A percentile compares a stretch with the other conserved stretches of the same genome.
Conservation (phyloP, 352 stramenopile genomes). For the Phytophthora cactorum region DNA sequence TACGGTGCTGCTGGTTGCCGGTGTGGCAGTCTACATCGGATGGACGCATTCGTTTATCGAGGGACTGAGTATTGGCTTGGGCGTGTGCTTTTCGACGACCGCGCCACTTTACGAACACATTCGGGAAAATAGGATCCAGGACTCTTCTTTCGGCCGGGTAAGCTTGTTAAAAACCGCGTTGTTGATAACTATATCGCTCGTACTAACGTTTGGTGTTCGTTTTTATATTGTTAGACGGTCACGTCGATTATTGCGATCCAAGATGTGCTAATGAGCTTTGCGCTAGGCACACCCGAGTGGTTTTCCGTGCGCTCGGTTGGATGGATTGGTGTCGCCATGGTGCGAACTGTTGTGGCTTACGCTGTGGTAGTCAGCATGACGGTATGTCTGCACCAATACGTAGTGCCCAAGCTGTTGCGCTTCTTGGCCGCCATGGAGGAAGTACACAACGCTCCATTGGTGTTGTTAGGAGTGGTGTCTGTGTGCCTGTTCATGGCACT, state of each 20-base stretch:
- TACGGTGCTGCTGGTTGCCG: conserved; percentile 73
- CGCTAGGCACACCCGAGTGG: conserved; percentile 83
- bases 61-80: conserved; percentile 78
- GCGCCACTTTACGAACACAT: conserved; percentile 86
- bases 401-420: conserved; percentile 70
- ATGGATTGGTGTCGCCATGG: conserved; percentile 73
- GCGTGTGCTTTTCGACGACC: conserved; percentile 85
- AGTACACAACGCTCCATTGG: conserved; percentile 76
- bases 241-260: conserved; percentile 88
- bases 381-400: conserved; percentile 69
- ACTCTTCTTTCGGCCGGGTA: conserved; percentile 82
- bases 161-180: conserved; percentile 2
- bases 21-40: conserved; percentile 74
- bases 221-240: conserved; percentile 56
- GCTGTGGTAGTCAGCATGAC: conserved; percentile 72
- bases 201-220: background rate
- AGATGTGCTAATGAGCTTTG: conserved; percentile 89
- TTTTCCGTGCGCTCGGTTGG: conserved; percentile 77
- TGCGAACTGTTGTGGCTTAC: conserved; percentile 78
- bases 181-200: background rate
- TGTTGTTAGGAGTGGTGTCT: conserved; percentile 84
- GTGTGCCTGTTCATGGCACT: conserved; percentile 88
- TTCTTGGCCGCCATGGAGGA: conserved; percentile 86
- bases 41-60: conserved; percentile 82
- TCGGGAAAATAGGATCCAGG: conserved; percentile 78